Conservation (phyloP, 2,329 filamentous ascomycete species). For the Aureobasidium pullulans region DNA sequence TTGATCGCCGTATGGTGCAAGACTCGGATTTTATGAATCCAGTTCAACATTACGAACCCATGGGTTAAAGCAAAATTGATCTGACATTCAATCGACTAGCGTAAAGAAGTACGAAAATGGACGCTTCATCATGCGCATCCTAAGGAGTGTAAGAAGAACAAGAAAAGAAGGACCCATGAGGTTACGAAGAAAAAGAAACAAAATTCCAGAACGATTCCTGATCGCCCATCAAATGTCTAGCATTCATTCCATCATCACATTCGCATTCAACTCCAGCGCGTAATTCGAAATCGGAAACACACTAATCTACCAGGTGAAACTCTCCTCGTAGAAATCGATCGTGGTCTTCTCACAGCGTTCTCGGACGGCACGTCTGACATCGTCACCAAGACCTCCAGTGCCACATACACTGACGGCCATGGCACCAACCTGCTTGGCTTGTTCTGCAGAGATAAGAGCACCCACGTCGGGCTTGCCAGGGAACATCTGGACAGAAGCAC, state of each 20-base stretch:
- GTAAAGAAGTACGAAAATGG: neutral
- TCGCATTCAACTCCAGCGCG: neutral
- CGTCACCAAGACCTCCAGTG: slow-evolving; percentile 65
- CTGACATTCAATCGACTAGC: neutral
- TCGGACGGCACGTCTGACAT: slow-evolving; percentile 62
- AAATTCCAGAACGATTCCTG: neutral
- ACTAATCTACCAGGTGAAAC: slow-evolving; percentile 54
- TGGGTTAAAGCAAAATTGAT: neutral
- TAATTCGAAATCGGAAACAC: neutral
- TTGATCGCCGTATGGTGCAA: too few species aligned
- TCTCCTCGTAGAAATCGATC: slow-evolving; percentile 74
- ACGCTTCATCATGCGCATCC: neutral
- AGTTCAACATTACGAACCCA: too few species aligned
- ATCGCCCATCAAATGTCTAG: slow-evolving; percentile 2
- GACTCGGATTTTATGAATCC: too few species aligned
- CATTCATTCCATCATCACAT: slow-evolving; percentile 4
- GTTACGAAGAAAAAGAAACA: neutral
- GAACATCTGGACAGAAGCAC: slow-evolving; percentile 80
- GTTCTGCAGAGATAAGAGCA: slow-evolving; percentile 72
- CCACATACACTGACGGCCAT: slow-evolving; percentile 82
- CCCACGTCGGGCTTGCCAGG: slow-evolving; percentile 79
- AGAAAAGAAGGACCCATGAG: neutral
- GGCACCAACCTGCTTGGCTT: slow-evolving; percentile 72
- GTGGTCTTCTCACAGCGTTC: slow-evolving; percentile 56
- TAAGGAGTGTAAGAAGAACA: slow-evolving; percentile 12